Conservation (phyloP, 2,329 filamentous ascomycete genomes). For the Didymella pomorum region DNA sequence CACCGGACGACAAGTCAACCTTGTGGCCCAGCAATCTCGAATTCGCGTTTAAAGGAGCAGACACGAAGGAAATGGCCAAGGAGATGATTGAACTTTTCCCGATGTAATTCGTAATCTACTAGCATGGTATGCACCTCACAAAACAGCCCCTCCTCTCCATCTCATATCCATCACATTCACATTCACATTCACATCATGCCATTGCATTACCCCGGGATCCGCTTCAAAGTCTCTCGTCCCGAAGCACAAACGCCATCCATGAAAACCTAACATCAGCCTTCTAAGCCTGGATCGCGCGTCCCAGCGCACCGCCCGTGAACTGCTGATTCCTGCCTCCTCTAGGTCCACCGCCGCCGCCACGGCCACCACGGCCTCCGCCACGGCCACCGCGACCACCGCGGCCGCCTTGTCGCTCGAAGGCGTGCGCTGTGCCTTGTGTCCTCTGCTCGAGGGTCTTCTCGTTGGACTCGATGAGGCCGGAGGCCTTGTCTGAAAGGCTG, state of each 20-base stretch:
- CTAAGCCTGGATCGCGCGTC: conserved; percentile 62
- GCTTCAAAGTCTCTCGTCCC: conserved; percentile 11
- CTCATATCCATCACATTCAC: background rate
- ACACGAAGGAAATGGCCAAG: background rate
- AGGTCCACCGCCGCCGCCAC: conserved; percentile 69
- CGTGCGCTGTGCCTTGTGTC: conserved; percentile 93
- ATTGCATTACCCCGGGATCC: conserved; percentile 22
- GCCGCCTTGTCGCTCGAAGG: conserved; percentile 91
- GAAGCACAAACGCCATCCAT: conserved; percentile 20
- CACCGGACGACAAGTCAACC: too few species aligned
- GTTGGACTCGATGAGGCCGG: conserved; percentile 93
- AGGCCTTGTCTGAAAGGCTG: conserved; percentile 94
- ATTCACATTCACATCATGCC: conserved; percentile 16
- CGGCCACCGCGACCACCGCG: conserved; percentile 72
- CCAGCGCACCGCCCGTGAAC: conserved; percentile 82
- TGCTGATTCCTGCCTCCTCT: conserved; percentile 71
- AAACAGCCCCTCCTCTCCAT: background rate
- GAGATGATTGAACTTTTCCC: conserved; percentile 14
- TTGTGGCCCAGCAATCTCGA: too few species aligned
- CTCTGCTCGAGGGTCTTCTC: conserved; percentile 96
- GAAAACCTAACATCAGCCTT: conserved; percentile 21
- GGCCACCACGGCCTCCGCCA: conserved; percentile 65
- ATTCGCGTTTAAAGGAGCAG: background rate
- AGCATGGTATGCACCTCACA: conserved; percentile 18
- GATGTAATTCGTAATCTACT: conserved; percentile 23